phyloP scores from a whole-genome alignment of 2,329 filamentous ascomycete genomes.

The Emmonsiellopsis sp. region DNA sequence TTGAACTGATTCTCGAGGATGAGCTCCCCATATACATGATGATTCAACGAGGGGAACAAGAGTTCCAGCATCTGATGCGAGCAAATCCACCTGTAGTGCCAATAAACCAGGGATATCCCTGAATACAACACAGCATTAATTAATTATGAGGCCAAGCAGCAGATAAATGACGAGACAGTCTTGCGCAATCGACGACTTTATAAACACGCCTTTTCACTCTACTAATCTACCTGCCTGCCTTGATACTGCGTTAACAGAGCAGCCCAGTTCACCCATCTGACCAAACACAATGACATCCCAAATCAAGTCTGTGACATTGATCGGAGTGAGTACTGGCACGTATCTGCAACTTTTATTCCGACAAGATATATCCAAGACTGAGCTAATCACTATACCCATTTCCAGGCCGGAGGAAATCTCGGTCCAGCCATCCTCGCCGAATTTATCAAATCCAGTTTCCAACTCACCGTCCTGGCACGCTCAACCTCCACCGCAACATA shows the following conservation, averaged over 20 bases:
- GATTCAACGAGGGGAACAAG: too few relatives aligned
- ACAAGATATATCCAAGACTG: background rate
- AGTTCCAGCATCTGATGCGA: too few relatives aligned
- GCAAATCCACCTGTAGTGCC: too few relatives aligned
- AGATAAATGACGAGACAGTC: too few relatives aligned
- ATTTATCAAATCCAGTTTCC: background rate
- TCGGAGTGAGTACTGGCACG: background rate
- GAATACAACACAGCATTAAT: too few relatives aligned
- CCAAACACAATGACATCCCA: background rate
- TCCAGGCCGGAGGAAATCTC: background rate
- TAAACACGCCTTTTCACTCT: too few relatives aligned
- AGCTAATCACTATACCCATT: background rate
- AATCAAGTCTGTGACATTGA: background rate
- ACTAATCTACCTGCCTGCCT: too few relatives aligned
- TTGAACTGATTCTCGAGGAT: too few relatives aligned
- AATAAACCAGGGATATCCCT: too few relatives aligned
- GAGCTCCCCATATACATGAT: too few relatives aligned
- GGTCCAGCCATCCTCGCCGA: background rate
- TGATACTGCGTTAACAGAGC: background rate
- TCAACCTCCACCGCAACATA: constrained; percentile 30
- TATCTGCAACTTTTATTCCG: background rate
- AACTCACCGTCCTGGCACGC: constrained; percentile 41
- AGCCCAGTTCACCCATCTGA: background rate
- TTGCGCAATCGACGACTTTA: too few relatives aligned
- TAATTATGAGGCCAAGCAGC: too few relatives aligned